Conservation (phyloP, 1,284 basidiomycete species). For the Sporisorium sorghi region DNA sequence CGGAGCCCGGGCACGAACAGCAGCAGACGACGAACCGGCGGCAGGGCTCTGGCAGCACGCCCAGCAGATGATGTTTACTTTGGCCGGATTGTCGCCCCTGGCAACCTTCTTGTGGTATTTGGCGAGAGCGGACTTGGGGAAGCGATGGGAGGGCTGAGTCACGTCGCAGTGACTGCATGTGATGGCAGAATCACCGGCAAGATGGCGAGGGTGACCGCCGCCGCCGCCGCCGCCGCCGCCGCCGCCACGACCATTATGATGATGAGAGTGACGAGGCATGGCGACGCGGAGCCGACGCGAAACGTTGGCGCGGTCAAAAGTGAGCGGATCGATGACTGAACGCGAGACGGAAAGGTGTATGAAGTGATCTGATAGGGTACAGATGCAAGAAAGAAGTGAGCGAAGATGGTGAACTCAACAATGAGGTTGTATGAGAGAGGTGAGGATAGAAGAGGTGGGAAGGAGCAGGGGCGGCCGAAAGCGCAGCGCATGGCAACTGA, state of each 20-base stretch:
- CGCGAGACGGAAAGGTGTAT: neutral
- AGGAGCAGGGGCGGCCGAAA: neutral
- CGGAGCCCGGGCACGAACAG: too few relatives aligned
- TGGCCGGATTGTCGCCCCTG: conserved; percentile 1
- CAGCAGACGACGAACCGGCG: too few relatives aligned
- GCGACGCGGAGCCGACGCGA: conserved; percentile 11
- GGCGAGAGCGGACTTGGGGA: neutral
- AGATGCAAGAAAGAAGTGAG: too few relatives aligned
- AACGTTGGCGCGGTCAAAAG: neutral
- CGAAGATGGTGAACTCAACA: neutral
- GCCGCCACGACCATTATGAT: too few relatives aligned
- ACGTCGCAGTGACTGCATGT: conserved; percentile 19
- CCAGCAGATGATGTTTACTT: conserved; percentile 14
- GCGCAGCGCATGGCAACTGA: too few relatives aligned
- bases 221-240: too few relatives aligned
- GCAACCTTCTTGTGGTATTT: conserved; percentile 8
- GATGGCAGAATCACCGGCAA: too few relatives aligned
- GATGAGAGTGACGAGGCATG: conserved; percentile 18
- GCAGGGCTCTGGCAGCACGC: conserved; percentile 9
- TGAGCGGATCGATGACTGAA: neutral
- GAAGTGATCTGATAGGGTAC: too few relatives aligned
- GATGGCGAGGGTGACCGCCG: too few relatives aligned
- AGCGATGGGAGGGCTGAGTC: conserved; percentile 5
- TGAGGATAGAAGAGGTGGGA: neutral
- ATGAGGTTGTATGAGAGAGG: neutral